Base-by-base conservation (phyloP, 1,284 basidiomycete species). In the Trichosporon ovoides region DNA sequence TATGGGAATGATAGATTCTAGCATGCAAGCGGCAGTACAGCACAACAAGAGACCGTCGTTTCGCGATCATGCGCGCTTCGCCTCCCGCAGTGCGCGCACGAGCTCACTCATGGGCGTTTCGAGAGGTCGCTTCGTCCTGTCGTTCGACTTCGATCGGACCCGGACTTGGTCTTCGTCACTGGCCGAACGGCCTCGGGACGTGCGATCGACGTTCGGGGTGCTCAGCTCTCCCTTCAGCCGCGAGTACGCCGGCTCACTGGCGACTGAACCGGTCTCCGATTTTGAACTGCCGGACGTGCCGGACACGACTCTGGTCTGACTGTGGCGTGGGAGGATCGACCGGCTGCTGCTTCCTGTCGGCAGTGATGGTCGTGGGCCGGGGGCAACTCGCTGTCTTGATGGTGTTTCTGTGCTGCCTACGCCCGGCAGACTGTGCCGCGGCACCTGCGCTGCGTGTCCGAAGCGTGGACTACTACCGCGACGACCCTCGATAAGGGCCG, bases 191-290 rank as follows among this genome's bases (percentile, higher is more conserved):
- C 50, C 34, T 3, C 33, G 34, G 19, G 49, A 10, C 38, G 38
- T 10, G n/a, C 50, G 50, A 12, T n/a, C 50, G 24, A 20, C 12
- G 31, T 19, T 37, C 36, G 36, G 52, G 22, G 48, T 12, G 33
- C 63, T 24, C 38, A 73, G 57, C 56, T 75, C 73, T 6, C 61
- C 61, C 16, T 69, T 53, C 31, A 73, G 53, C 3, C 72, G 60
- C 2, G 66, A 66, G 55, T 73, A 74, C 3, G 72, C 69, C 11
- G 72, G 73, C 55, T 75, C 73, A 43, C 68, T 69, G 14, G 55
- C 58, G 1, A 69, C 66, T 0, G 66, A 68, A 7, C 24, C 43
- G 3, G 22, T 24, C 22, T 56, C 58, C 16, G 52, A 31, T n/a
- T 28, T 34, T 12, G 43, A 34, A 49, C 43, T 31, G 18, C 54